Evolutionary conservation across 83 land plant species (phyloP).

Genomic region (Isoetes engelmannii): DNA sequence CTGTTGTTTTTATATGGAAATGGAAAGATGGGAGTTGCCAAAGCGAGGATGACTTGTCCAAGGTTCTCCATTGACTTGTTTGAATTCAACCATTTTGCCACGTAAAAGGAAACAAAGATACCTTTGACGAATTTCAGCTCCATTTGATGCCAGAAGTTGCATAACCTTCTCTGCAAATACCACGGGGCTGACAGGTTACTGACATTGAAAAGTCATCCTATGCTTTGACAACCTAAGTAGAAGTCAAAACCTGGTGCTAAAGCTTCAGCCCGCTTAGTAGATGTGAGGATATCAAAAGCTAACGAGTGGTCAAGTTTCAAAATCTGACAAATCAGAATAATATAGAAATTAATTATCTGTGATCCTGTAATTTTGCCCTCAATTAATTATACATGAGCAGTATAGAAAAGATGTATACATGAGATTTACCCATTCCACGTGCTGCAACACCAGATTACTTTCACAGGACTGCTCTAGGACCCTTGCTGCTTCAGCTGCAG

Average conservation of each 20-base stretch:
- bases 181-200: not conserved
- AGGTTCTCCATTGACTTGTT: not conserved
- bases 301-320: constrained; percentile 53
- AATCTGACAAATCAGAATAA: constrained; percentile 40
- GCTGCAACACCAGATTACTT: constrained; percentile 62
- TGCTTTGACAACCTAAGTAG: not conserved
- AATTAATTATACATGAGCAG: not conserved
- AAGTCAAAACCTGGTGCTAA: constrained; percentile 64
- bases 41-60: not conserved
- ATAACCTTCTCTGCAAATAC: constrained; percentile 53
- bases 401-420: not conserved
- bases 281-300: constrained; percentile 66
- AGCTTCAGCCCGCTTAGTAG: constrained; percentile 51
- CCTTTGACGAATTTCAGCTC: constrained; percentile 67
- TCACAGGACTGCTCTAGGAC: constrained; percentile 84
- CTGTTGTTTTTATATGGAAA: not conserved
- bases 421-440: constrained; percentile 76
- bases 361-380: not conserved
- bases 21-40: not conserved
- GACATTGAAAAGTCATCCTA: not conserved
- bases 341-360: constrained; percentile 5
- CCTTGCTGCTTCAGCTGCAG: constrained; percentile 81
- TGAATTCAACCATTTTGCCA: not conserved
- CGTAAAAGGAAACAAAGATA: constrained; percentile 10
- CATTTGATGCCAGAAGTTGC: constrained; percentile 45